Base-by-base conservation (phyloP, 371 early-diverging fungal genomes). In the Furculomyces boomerangus region DNA sequence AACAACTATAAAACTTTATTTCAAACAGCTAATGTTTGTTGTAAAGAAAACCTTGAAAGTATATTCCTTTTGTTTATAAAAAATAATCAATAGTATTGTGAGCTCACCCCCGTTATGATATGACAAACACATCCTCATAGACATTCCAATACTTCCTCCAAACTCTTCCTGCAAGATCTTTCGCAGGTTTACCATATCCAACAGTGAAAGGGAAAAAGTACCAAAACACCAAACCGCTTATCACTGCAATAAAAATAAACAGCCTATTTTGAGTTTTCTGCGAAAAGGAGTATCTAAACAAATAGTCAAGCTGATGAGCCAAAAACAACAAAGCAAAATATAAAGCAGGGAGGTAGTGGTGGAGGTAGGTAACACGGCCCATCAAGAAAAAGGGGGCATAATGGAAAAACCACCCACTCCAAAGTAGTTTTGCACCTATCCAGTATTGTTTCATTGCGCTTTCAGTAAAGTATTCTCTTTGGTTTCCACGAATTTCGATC, bases 291-390 rank as follows among this genome's bases (percentile, higher is more conserved):
- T 22, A 13, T 2, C 53, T 16, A 24, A n/a, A 59, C 26, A 82
- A 66, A 59, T 83, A 84, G 58, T 95, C 93, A 28, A 89, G 46
- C 54, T 87, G 54, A 61, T 80, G 84, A 3, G 82, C 79, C 25
- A 83, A 73, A 67, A 80, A 67, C 30, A 97, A 66, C 46, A 97
- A 77, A 37, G 82, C 80, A 72, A 99, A 98, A 70, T 97, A 97
- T 30, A 98, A 76, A 0, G 99, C 93, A 0, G 99, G 98, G 69
- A 96, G 90, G 68, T 98, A 98, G 66, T 99, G 99, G 67, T 98
- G 99, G 30, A 98, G 71, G 63, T 97, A 97, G 0, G 88, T 86
- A 50, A 99, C 98, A 49, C 99, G 86, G 18, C 92, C 94, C 90
- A 99, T 93, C 52, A 95, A 77, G 62, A 81, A 92, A 73, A 99